Percentiles rank a stretch among this genome's conserved stretches.
These are phyloP conservation scores for Aschersonia sp. DNA, from an alignment of 2,329 filamentous ascomycete genomes.

Conservation along the genomic window DNA sequence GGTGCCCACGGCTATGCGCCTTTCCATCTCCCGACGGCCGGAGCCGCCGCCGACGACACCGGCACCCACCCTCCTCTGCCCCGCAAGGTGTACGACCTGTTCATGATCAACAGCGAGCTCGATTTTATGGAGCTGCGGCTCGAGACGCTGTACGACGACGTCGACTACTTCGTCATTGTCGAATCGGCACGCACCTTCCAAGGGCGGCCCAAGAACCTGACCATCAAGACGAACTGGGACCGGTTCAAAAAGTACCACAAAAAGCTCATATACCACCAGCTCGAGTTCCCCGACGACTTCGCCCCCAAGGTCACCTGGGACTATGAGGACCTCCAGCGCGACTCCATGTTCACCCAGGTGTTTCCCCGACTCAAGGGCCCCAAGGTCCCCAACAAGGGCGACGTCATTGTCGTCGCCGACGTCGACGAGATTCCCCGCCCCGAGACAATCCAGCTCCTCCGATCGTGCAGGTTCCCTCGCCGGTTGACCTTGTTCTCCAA, in stretches of 20 bases:
- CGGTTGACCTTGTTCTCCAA: constrained; percentile 34
- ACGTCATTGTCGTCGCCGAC: constrained; percentile 45
- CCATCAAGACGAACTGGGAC: constrained; percentile 35
- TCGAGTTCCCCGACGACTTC: constrained; percentile 29
- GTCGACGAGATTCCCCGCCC: constrained; percentile 46
- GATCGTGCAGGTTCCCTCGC: constrained; percentile 35
- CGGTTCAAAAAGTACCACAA: constrained; percentile 36
- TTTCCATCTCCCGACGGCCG: too few species aligned
- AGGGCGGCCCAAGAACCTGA: constrained; percentile 36
- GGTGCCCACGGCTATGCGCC: too few species aligned
- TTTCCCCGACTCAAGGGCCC: constrained; percentile 30
- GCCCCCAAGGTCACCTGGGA: constrained; percentile 28
- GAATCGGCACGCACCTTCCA: constrained; percentile 46
- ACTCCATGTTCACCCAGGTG: constrained; percentile 43
- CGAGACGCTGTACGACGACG: constrained; percentile 37
- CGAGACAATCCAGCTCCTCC: constrained; percentile 29
- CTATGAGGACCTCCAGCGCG: constrained; percentile 36
- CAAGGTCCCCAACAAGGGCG: constrained; percentile 27
- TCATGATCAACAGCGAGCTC: constrained; percentile 48
- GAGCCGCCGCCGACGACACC: too few species aligned
- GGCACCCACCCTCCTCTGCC: too few species aligned
- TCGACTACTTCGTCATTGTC: constrained; percentile 52
- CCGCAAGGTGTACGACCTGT: constrained; percentile 32
- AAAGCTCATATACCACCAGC: constrained; percentile 46
- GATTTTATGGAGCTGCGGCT: constrained; percentile 53